Percentiles rank a stretch among this genome's conserved stretches.
Conservation (phyloP, 1,284 basidiomycete genomes). For the Ceratobasidium sp. region DNA sequence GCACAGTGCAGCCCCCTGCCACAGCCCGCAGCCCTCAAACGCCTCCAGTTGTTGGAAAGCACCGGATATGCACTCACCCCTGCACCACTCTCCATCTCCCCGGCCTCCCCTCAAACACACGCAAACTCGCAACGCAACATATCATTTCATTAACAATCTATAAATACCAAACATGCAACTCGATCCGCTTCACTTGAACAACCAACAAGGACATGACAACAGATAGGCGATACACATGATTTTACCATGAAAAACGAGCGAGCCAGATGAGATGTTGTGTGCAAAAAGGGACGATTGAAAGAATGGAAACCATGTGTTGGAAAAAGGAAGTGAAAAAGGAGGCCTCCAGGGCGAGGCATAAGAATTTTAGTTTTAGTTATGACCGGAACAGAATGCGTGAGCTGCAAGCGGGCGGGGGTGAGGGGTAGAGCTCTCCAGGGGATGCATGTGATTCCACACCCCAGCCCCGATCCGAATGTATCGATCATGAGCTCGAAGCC, state of each 20-base stretch:
- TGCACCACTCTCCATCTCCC: no score
- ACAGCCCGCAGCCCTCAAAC: no score
- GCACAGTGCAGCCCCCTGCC: no score
- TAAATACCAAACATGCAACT: constrained; percentile 22
- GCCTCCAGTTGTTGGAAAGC: no score
- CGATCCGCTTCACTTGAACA: neutral
- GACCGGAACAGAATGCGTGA: neutral
- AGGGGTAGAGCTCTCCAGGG: neutral
- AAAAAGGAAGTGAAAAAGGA: neutral
- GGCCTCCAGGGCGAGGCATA: constrained; percentile 22
- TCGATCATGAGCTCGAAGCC: neutral
- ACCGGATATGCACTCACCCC: no score
- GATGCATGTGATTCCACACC: neutral
- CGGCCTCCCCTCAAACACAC: no score
- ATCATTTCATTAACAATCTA: constrained; percentile 20
- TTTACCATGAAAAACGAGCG: neutral
- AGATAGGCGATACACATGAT: constrained; percentile 37
- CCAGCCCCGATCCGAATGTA: constrained; percentile 25
- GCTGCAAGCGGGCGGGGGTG: neutral
- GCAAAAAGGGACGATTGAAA: neutral
- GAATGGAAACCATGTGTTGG: neutral
- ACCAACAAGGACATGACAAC: neutral
- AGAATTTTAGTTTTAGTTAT: neutral
- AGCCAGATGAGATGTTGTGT: constrained; percentile 1
- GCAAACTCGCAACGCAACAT: no score